Evolutionary conservation across 345 rosid genomes (phyloP), one percentile per base, ranked within the genome.

Genomic region (Melaleuca quinquenervia): DNA sequence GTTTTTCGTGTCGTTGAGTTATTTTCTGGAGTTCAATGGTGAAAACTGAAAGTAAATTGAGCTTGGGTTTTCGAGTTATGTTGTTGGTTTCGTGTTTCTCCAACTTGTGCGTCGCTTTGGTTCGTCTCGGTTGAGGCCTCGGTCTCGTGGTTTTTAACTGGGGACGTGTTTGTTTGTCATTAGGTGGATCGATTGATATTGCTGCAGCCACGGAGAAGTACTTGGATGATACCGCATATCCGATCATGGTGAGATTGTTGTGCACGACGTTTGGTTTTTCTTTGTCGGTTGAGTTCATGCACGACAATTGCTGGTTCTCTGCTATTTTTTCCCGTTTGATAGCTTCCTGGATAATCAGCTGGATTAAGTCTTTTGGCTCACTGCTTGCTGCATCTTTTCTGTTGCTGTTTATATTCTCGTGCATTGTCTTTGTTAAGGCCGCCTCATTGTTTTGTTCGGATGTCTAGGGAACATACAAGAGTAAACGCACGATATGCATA

Each of bases 101-200:
- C 85, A 76, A 82, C 85, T 86, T 86, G 80, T 82, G 56, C 86
- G 29, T 85, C n/a, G 50, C 56, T 50, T 85, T 86, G 85, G 27
- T 51, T 29, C 32, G 87, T 78, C n/a, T 52, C 9, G 6, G 36
- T 18, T 15, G 54, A 51, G 83, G 54, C 18, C n/a, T 54, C 45
- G 60, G 8, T 45, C 84, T 83, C 84, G 44, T 26, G 80, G 80
- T 36, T 70, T 21, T 70, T 48, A 70, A 45, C 84, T 29, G 56
- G 58, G 10, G 56, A 52, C 27, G 24, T 22, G 44, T 50, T 52
- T 52, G 45, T n/a, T 50, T 51, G 45, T 51, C 53, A 1, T 70
- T 90, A 96, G 99, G 96, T 91, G 98, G 96, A 89, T 92, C 91
- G 53, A 84, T 97, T 87, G 96, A 97, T 89, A 89, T 96, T 41